Base-by-base conservation (phyloP, 306 rosid genomes). In the Quercus robur region DNA sequence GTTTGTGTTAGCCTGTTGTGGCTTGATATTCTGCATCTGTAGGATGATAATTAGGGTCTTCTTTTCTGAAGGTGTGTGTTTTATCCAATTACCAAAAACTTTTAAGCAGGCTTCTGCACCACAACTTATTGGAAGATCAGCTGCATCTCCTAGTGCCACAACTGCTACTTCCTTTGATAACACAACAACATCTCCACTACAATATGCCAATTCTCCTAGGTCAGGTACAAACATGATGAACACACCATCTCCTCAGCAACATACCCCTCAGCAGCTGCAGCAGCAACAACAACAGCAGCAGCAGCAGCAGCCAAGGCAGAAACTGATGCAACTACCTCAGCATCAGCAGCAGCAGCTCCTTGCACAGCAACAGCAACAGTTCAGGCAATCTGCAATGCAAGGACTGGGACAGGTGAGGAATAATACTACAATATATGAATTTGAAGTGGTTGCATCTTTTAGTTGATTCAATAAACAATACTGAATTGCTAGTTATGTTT, bases 121-220 rank as follows among this genome's bases (percentile, higher is more conserved):
- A 31, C 99, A 93, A 85, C 97, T 87, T 83, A 81, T 91, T 86
- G 97, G 93, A 88, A 94, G 99, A 86, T 85, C 99, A 25, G 97
- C 91, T 75, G 95, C 97, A 55, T 94, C 97, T 75, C 97, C 99
- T 84, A 91, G 92, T 77, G 88, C 90, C 76, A 77, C 92, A 12
- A 89, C 83, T 77, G 76, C 92, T 55, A 75, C 97, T 76, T 86
- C 90, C 81, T 94, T 93, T 78, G 99, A 94, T 67, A 90, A 86
- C 79, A 85, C 92, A 46, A 81, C 98, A 31, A 86, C 94, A 4
- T 91, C 99, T 35, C 97, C 99, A 7, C 75, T 93, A 71, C 95
- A 94, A 31, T 94, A 91, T 86, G 99, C 99, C 68, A 94, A 94
- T 86, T 94, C 99, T 46, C 97, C 99, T 25, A 91, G 97, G 85